Conservation (phyloP, 1,139 yeast genomes). For the Candida gigantensis region DNA sequence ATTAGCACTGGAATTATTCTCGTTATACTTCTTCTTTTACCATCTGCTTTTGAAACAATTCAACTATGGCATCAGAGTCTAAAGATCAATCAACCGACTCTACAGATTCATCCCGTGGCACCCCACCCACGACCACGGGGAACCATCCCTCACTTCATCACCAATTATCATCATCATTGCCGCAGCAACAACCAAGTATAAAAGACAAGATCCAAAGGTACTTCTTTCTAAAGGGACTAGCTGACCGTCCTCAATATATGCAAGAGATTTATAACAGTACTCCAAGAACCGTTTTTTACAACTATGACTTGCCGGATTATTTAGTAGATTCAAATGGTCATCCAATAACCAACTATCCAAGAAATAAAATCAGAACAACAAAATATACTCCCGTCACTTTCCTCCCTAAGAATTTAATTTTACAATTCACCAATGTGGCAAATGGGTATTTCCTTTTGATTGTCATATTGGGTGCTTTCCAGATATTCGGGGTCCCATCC, state of each 20-base stretch:
- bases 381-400: slow-evolving; percentile 91
- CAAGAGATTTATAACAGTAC: slow-evolving; percentile 35
- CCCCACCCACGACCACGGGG: too few relatives aligned
- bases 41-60: too few relatives aligned
- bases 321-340: slow-evolving; percentile 47
- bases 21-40: too few relatives aligned
- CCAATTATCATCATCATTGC: background rate
- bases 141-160: too few relatives aligned
- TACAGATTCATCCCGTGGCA: background rate
- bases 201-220: slow-evolving; percentile 28
- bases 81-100: slow-evolving; percentile 1
- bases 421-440: slow-evolving; percentile 88
- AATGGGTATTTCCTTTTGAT: slow-evolving; percentile 81
- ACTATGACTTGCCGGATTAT: slow-evolving; percentile 34
- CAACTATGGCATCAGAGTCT: background rate
- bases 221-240: slow-evolving; percentile 34
- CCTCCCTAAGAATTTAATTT: slow-evolving; percentile 76
- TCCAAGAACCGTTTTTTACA: slow-evolving; percentile 42
- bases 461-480: slow-evolving; percentile 82
- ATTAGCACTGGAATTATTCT: too few relatives aligned
- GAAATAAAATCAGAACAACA: slow-evolving; percentile 94
- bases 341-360: slow-evolving; percentile 61
- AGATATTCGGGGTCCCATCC: slow-evolving; percentile 85
- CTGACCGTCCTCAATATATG: slow-evolving; percentile 36
- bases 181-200: slow-evolving; percentile 32